phyloP scores from a whole-genome alignment of 2,329 filamentous ascomycete species.

The Emergomyces orientalis region DNA sequence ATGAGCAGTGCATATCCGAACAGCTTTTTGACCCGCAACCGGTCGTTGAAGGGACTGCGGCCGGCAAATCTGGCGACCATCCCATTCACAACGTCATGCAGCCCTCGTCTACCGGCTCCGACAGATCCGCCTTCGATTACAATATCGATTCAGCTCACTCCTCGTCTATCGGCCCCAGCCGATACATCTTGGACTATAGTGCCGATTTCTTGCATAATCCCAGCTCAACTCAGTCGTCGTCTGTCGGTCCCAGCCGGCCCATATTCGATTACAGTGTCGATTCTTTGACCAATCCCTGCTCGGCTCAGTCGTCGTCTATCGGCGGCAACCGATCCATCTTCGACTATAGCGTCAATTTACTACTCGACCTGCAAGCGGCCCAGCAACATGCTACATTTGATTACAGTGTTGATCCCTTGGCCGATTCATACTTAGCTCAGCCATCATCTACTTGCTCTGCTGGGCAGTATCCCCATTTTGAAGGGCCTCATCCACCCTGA shows the following conservation, averaged over 20 bases:
- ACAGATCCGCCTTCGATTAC: too few relatives aligned
- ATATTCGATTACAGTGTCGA: neutral
- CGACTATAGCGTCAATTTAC: neutral
- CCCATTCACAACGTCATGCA: too few relatives aligned
- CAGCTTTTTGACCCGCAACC: too few relatives aligned
- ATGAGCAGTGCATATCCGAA: neutral
- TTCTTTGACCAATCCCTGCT: neutral
- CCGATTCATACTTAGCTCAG: neutral
- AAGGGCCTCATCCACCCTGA: neutral
- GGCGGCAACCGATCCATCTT: neutral
- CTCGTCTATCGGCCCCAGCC: neutral
- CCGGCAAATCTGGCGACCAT: too few relatives aligned
- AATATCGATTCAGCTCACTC: neutral
- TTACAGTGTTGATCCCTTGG: neutral
- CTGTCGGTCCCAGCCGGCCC: neutral
- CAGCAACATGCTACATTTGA: too few relatives aligned
- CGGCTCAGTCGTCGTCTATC: too few relatives aligned
- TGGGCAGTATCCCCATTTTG: neutral
- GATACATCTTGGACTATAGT: neutral
- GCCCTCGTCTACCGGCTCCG: too few relatives aligned
- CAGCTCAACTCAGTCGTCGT: neutral
- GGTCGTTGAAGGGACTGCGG: neutral
- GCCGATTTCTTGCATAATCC: neutral
- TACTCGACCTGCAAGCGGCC: too few relatives aligned
- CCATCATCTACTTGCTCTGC: neutral